These are phyloP conservation scores for Lotus japonicus DNA, from an alignment of 306 rosid genomes.

Conservation along the genomic window DNA sequence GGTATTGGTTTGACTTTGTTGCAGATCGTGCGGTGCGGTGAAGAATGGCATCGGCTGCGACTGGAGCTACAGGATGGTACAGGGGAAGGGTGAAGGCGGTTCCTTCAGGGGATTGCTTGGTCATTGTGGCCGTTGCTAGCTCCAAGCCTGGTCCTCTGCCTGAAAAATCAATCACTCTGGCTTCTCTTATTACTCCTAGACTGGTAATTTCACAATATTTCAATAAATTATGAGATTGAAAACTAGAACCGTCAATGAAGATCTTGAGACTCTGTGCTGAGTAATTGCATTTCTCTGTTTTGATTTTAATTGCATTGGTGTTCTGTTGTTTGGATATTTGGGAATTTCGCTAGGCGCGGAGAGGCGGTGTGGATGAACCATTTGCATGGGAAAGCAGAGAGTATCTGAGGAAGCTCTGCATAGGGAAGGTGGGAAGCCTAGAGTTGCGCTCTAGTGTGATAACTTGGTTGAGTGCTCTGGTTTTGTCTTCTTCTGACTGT, in stretches of 20 bases:
- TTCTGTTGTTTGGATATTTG: not conserved
- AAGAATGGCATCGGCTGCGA: slow-evolving; percentile 74
- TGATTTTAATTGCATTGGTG: not conserved
- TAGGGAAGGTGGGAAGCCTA: slow-evolving; percentile 63
- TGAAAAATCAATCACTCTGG: slow-evolving; percentile 73
- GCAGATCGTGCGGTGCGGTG: slow-evolving; percentile 46
- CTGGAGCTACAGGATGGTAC: slow-evolving; percentile 74
- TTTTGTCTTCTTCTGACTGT: not conserved
- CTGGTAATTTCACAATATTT: slow-evolving; percentile 39
- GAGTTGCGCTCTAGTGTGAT: not conserved
- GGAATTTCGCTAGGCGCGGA: slow-evolving; percentile 54
- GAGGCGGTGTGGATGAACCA: slow-evolving; percentile 85
- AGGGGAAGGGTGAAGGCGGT: slow-evolving; percentile 87
- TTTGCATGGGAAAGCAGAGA: slow-evolving; percentile 98
- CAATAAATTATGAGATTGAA: not conserved
- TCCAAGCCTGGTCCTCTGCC: slow-evolving; percentile 89
- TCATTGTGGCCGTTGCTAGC: slow-evolving; percentile 67
- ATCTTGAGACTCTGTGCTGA: not conserved
- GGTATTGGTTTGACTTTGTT: not conserved
- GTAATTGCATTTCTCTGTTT: not conserved
- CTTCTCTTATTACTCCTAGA: slow-evolving; percentile 88
- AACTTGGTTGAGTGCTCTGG: not conserved
- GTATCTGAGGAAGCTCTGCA: slow-evolving; percentile 74
- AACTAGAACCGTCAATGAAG: not conserved
- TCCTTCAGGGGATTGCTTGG: slow-evolving; percentile 89